phyloP scores from a whole-genome alignment of 805 yeast genomes.

The Candida krabiensis region DNA sequence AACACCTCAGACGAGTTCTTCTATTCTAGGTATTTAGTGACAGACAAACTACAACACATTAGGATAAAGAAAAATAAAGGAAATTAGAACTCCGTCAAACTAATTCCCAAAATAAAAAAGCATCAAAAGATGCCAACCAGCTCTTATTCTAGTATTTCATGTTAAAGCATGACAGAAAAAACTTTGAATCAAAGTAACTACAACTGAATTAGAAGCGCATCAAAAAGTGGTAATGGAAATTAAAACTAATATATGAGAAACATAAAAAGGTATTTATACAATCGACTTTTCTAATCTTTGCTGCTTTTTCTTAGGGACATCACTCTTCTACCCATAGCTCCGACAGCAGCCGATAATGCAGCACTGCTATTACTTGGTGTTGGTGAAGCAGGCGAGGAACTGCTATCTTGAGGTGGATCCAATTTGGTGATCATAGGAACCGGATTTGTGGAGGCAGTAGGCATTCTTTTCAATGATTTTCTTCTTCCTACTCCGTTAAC shows the following conservation, averaged over 20 bases:
- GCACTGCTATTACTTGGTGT: slow-evolving; percentile 10
- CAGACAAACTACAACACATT: too few species aligned
- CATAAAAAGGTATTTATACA: not conserved
- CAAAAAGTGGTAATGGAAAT: not conserved
- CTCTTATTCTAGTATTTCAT: too few species aligned
- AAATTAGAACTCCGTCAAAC: too few species aligned
- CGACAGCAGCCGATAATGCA: slow-evolving; percentile 16
- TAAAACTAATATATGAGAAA: not conserved
- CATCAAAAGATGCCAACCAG: too few species aligned
- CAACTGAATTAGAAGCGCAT: too few species aligned
- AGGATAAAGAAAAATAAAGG: too few species aligned
- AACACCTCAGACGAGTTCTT: too few species aligned
- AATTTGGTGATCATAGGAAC: slow-evolving; percentile 33
- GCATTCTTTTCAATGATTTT: slow-evolving; percentile 19
- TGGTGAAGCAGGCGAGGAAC: slow-evolving; percentile 9
- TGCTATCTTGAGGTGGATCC: slow-evolving; percentile 18
- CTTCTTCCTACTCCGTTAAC: slow-evolving; percentile 10
- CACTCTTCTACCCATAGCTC: slow-evolving; percentile 27
- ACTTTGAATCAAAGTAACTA: too few species aligned
- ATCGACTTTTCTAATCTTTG: slow-evolving; percentile 12
- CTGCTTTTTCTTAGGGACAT: slow-evolving; percentile 24
- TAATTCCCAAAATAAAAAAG: too few species aligned
- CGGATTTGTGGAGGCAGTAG: slow-evolving; percentile 26
- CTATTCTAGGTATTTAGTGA: too few species aligned
- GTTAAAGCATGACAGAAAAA: too few species aligned